Conservation (phyloP, 1,284 basidiomycete species). For the Apiotrichum veenhuisii region DNA sequence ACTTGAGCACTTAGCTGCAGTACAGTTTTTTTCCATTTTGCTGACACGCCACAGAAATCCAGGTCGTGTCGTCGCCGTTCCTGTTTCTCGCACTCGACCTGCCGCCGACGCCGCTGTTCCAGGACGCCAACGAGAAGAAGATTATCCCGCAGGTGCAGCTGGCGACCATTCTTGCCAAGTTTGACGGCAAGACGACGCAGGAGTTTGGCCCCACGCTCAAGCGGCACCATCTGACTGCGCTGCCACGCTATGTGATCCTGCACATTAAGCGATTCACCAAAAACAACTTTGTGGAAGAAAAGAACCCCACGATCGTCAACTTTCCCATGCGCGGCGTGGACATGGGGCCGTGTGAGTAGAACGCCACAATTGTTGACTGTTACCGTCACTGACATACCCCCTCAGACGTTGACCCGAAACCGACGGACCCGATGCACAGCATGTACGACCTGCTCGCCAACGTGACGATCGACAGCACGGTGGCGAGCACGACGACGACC, state of each 20-base stretch:
- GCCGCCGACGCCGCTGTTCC: constrained; percentile 92
- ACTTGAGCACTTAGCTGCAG: no score
- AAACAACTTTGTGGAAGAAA: constrained; percentile 96
- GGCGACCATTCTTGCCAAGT: constrained; percentile 87
- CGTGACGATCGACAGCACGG: constrained; percentile 82
- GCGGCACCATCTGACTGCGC: constrained; percentile 78
- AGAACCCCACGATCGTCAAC: constrained; percentile 97
- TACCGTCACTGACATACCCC: constrained; percentile 3
- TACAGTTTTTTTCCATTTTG: no score
- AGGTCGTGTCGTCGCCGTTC: constrained; percentile 82
- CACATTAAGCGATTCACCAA: constrained; percentile 98
- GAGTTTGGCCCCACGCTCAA: constrained; percentile 81
- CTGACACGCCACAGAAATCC: constrained; percentile 77
- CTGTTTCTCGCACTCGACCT: constrained; percentile 92
- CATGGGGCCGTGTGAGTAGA: constrained; percentile 73
- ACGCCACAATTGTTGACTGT: no score
- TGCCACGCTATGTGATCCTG: constrained; percentile 89
- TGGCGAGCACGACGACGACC: constrained; percentile 67
- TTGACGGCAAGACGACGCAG: constrained; percentile 83
- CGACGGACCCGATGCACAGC: constrained; percentile 57
- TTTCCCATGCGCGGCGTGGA: constrained; percentile 91
- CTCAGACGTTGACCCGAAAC: constrained; percentile 72
- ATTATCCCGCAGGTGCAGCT: constrained; percentile 97
- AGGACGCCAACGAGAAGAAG: constrained; percentile 91
- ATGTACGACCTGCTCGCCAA: constrained; percentile 94